phyloP scores from a whole-genome alignment of 352 stramenopile genomes.

The Pythium biforme region DNA sequence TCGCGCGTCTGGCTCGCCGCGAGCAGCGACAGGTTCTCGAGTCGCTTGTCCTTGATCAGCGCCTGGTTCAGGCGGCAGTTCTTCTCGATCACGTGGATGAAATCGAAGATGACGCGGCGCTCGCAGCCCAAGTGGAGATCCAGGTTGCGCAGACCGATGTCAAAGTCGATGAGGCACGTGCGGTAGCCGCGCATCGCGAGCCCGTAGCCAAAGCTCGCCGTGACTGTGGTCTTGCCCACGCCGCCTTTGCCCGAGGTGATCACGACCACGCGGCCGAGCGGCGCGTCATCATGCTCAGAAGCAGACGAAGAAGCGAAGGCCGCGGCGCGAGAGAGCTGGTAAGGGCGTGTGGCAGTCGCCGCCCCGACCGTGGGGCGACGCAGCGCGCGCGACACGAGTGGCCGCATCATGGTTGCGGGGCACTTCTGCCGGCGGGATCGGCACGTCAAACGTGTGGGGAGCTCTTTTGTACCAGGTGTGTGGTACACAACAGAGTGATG shows the following conservation, averaged over 20 bases:
- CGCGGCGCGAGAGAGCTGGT: background rate
- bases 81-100: slow-evolving; percentile 92
- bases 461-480: background rate
- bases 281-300: background rate
- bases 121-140: slow-evolving; percentile 92
- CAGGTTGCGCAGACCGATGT: slow-evolving; percentile 92
- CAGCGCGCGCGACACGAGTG: background rate
- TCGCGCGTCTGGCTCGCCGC: slow-evolving; percentile 90
- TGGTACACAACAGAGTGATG: background rate
- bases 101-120: slow-evolving; percentile 93
- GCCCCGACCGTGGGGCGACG: background rate
- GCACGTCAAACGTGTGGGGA: background rate
- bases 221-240: slow-evolving; percentile 92
- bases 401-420: background rate
- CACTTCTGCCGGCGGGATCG: no score
- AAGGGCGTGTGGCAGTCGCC: background rate
- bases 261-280: slow-evolving; percentile 76
- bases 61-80: slow-evolving; percentile 89
- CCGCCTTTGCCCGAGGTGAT: slow-evolving; percentile 92
- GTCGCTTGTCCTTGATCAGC: slow-evolving; percentile 90
- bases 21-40: slow-evolving; percentile 81
- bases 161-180: slow-evolving; percentile 93
- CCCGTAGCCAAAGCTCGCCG: slow-evolving; percentile 84
- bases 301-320: slow-evolving; percentile 3
- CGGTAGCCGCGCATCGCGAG: slow-evolving; percentile 78